Conservation (phyloP, 1,284 basidiomycete species). For the Cryptococcus depauperatus region DNA sequence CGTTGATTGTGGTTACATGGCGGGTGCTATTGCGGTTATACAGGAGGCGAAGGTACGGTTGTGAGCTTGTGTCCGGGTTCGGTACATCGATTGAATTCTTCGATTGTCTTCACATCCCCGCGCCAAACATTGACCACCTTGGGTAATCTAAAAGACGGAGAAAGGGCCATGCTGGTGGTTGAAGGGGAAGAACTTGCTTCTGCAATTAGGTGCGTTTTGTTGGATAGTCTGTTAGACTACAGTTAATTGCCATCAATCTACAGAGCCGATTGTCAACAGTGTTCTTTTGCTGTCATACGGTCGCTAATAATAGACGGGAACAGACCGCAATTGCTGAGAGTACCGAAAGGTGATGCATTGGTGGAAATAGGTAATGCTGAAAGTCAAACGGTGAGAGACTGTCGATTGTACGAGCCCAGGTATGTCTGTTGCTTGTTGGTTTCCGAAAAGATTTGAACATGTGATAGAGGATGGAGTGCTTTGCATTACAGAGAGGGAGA, state of each 20-base stretch:
- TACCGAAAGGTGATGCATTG: slow-evolving; percentile 40
- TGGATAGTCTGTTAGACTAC: not conserved
- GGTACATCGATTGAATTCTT: slow-evolving; percentile 33
- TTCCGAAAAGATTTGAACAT: not conserved
- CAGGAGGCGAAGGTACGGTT: slow-evolving; percentile 32
- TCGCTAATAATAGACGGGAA: slow-evolving; percentile 44
- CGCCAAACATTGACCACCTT: slow-evolving; percentile 39
- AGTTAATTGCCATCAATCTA: not conserved
- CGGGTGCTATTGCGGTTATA: too few relatives aligned
- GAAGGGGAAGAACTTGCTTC: slow-evolving; percentile 33
- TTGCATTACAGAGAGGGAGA: slow-evolving; percentile 46
- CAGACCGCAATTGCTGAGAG: slow-evolving; percentile 39
- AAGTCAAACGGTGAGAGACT: slow-evolving; percentile 38
- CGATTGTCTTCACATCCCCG: slow-evolving; percentile 37
- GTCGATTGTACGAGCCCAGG: slow-evolving; percentile 44
- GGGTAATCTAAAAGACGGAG: slow-evolving; percentile 28
- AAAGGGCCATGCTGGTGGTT: slow-evolving; percentile 39
- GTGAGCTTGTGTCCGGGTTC: slow-evolving; percentile 42
- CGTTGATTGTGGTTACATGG: too few relatives aligned
- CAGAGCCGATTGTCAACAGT: slow-evolving; percentile 44
- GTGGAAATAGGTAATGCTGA: slow-evolving; percentile 44
- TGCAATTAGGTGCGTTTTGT: slow-evolving; percentile 33
- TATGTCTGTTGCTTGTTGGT: slow-evolving; percentile 13
- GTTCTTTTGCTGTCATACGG: slow-evolving; percentile 29
- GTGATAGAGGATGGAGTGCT: slow-evolving; percentile 44